Evolutionary conservation across 768 basidiomycete species (phyloP), one percentile per base, ranked within the genome.

Genomic region (Tylopilus balloui): DNA sequence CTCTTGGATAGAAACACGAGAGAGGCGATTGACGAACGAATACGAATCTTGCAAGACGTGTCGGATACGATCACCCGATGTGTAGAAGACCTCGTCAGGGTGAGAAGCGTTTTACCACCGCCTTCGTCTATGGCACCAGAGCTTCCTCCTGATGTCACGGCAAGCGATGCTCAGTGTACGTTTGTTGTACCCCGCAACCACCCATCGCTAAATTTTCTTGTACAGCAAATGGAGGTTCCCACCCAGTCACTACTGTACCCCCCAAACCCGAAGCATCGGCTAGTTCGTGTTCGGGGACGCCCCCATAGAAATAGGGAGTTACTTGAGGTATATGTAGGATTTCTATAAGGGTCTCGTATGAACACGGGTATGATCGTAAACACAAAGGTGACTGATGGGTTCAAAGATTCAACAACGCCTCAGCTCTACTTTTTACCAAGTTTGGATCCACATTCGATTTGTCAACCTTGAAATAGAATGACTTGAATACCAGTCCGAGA

Each of bases 11-110:
- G 59, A 23, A 62, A 84, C 32, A 90, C 88, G 23, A 73, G 88
- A 46, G 86, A 88, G 55, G 86, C 86, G 6, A 86, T 96, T 42
- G 89, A 93, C 55, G 90, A 92, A 58, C 79, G 91, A 47, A 67
- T 97, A 52, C 75, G 81, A 36, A 77, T 91, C 32, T 69, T 97
- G 31, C 84, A 92, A 67, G 78, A 81, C 15, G 85, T 94, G 32
- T 88, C 91, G 32, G 73, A 73, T 31, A 78, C 83, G 3, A 73
- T 92, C n/a, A 80, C 80, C 61, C 75, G 77, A 17, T 84, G 90
- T 58, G 77, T 90, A 46, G 84, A 88, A 55, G 90, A 96, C 57
- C 73, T 96, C 52, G 78, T 84, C 64, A 73, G 81, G 56, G 73
- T 91, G 63, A 72, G 87, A 55, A 90, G 88, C 57, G 73, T 79